Evolutionary conservation across 1,284 basidiomycete species (phyloP).

Genomic region (Moniliophthora roreri): DNA sequence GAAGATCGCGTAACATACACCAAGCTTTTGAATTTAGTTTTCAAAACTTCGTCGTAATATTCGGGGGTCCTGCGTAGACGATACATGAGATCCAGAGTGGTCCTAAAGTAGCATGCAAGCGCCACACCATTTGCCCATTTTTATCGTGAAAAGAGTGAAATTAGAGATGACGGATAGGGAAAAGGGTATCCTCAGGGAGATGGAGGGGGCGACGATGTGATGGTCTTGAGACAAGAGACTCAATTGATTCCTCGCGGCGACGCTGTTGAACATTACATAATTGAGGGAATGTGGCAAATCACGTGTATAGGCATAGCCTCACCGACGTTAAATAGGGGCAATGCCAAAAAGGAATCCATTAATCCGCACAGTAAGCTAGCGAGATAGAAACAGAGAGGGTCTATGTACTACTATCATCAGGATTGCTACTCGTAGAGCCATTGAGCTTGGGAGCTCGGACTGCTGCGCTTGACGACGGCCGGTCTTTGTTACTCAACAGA

Average conservation of each 20-base stretch:
- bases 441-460: constrained; percentile 27
- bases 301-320: not conserved
- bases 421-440: constrained; percentile 19
- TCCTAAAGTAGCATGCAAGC: constrained; percentile 1
- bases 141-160: constrained; percentile 8
- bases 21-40: constrained; percentile 65
- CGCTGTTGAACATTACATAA: no score
- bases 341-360: not conserved
- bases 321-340: not conserved
- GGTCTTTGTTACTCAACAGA: constrained; percentile 67
- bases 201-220: no score
- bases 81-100: not conserved
- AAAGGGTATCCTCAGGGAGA: not conserved
- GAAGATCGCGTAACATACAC: constrained; percentile 48
- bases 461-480: constrained; percentile 27
- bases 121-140: constrained; percentile 39
- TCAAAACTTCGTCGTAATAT: constrained; percentile 66
- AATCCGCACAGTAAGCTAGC: not conserved
- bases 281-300: not conserved
- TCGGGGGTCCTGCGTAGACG: constrained; percentile 55
- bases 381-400: not conserved
- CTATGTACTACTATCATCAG: constrained; percentile 7
- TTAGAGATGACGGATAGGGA: not conserved
- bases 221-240: no score
- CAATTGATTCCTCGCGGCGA: no score